Percentiles rank a stretch among this genome's conserved stretches.
Evolutionary conservation across 805 yeast genomes (phyloP).

Genomic region (Candida michaelii): DNA sequence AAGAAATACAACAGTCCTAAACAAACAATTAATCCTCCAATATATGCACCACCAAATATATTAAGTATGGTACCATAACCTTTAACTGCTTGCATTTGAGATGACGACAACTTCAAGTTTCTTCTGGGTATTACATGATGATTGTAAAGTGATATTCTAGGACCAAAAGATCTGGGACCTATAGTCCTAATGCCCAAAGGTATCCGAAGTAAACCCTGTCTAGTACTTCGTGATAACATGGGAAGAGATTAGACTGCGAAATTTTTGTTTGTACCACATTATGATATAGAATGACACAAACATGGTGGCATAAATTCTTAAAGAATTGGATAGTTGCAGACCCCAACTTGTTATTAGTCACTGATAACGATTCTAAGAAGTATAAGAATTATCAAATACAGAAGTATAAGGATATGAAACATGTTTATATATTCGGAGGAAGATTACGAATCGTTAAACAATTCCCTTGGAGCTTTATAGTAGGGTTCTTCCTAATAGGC

Average conservation of each 20-base stretch:
- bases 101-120: constrained; percentile 3
- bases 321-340: constrained; percentile 31
- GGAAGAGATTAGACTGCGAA: background rate
- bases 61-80: constrained; percentile 35
- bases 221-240: background rate
- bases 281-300: constrained; percentile 2
- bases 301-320: constrained; percentile 17
- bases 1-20: constrained; percentile 38
- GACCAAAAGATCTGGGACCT: too few relatives aligned
- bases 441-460: constrained; percentile 47
- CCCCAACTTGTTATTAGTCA: constrained; percentile 18
- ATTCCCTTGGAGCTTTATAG: constrained; percentile 40
- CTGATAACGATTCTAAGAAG: background rate
- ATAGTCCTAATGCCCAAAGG: too few relatives aligned
- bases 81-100: constrained; percentile 7
- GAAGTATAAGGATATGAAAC: constrained; percentile 30
- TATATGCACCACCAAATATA: constrained; percentile 42
- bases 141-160: background rate
- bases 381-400: constrained; percentile 43
- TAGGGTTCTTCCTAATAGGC: constrained; percentile 32
- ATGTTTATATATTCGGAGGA: constrained; percentile 65
- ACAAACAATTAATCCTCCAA: constrained; percentile 41
- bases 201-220: too few relatives aligned
- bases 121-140: background rate
- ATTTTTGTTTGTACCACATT: background rate